Evolutionary conservation across 2,329 filamentous ascomycete species (phyloP).

Genomic region (Fusarium praegraminearum): DNA sequence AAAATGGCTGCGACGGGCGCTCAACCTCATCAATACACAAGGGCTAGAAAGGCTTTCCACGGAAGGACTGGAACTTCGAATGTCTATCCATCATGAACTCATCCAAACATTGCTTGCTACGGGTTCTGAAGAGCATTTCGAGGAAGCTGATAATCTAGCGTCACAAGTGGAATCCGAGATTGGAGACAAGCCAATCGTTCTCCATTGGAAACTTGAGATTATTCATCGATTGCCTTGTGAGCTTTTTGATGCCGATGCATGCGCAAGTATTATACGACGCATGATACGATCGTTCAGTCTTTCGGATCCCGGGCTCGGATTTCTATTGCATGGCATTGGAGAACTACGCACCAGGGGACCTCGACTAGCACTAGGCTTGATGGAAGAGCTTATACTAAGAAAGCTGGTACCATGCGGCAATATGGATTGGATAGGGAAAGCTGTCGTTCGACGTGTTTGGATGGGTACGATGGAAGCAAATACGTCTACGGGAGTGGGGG

Average conservation of each 20-base stretch:
- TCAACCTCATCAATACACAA: constrained; percentile 67
- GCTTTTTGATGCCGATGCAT: constrained; percentile 62
- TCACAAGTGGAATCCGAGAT: constrained; percentile 71
- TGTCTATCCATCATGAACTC: constrained; percentile 74
- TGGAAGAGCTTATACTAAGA: constrained; percentile 74
- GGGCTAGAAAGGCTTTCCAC: constrained; percentile 67
- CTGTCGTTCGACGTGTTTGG: constrained; percentile 75
- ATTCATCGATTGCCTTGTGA: constrained; percentile 63
- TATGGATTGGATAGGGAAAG: constrained; percentile 74
- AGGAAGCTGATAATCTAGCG: constrained; percentile 69
- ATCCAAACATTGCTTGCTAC: constrained; percentile 67
- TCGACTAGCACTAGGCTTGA: constrained; percentile 59
- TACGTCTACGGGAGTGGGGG: constrained; percentile 43
- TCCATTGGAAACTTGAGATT: constrained; percentile 76
- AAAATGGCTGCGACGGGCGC: constrained; percentile 80
- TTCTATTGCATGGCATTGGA: constrained; percentile 75
- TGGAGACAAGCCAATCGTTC: constrained; percentile 72
- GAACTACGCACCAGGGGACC: constrained; percentile 70
- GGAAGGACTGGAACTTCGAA: constrained; percentile 72
- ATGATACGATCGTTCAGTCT: constrained; percentile 72
- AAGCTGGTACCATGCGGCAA: constrained; percentile 65
- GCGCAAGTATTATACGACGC: constrained; percentile 65
- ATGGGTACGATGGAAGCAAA: constrained; percentile 65
- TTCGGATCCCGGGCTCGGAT: constrained; percentile 72
- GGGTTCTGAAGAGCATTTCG: constrained; percentile 57